A percentile compares a stretch with the other conserved stretches of the same genome.
Conservation (phyloP, 2,329 filamentous ascomycete genomes). For the Daldinia sp. region DNA sequence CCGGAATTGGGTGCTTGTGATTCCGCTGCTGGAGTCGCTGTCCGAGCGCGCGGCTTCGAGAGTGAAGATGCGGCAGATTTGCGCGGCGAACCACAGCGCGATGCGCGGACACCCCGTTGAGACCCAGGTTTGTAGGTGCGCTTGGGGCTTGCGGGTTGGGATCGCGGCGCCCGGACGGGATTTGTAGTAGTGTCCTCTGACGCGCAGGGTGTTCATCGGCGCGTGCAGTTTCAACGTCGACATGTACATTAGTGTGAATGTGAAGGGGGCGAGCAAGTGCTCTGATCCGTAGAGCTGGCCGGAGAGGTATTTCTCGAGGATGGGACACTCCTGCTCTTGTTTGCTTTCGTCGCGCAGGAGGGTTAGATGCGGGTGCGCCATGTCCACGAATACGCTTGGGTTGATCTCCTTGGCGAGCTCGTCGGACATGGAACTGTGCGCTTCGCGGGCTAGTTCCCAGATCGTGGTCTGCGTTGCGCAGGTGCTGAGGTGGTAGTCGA, state of each 20-base stretch:
- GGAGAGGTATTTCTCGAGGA: conserved; percentile 21
- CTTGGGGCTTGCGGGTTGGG: conserved; percentile 15
- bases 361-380: conserved; percentile 25
- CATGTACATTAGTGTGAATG: conserved; percentile 34
- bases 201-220: conserved; percentile 34
- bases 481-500: conserved; percentile 41
- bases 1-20: background rate
- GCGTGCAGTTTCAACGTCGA: conserved; percentile 33
- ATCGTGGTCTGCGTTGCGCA: conserved; percentile 37
- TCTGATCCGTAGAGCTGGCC: background rate
- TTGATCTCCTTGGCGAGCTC: conserved; percentile 28
- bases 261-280: conserved; percentile 19
- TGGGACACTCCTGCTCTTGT: conserved; percentile 27
- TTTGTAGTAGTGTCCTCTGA: conserved; percentile 35
- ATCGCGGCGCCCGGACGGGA: conserved; percentile 20
- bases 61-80: conserved; percentile 35
- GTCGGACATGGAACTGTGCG: conserved; percentile 38
- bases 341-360: conserved; percentile 28
- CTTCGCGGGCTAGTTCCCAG: conserved; percentile 38
- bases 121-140: conserved; percentile 32
- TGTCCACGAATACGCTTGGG: conserved; percentile 6
- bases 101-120: conserved; percentile 26
- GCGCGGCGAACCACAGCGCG: conserved; percentile 38
- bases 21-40: background rate
- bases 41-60: conserved; percentile 15